Base-by-base conservation (phyloP, 345 rosid species). In the Pistacia vera region DNA sequence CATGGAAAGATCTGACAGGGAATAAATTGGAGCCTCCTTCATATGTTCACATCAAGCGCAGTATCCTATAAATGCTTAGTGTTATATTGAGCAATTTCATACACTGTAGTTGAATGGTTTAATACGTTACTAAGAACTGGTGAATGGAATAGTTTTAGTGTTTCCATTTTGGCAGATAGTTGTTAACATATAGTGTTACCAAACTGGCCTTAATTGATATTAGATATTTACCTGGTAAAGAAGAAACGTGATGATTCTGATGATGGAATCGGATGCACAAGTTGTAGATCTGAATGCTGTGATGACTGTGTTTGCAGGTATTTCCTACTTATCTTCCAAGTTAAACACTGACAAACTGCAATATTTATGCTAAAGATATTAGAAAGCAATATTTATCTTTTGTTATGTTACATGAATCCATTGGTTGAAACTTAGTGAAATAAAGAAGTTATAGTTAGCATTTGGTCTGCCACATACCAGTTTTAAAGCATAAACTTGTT, bases 241-340 rank as follows among this genome's bases (percentile, higher is more conserved):
- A 96, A 90, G 87, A 93, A 91, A 79, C 96, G 93, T 62, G 92
- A 90, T 65, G 72, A 81, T 81, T 84, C 81, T 76, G 84, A 77
- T 77, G 89, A 85, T 84, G 99, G 87, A 72, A 86, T 84, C 78
- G 99, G 99, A 66, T 93, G 99, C 91, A 86, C 90, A 57, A 88
- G 78, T 77, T 95, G 98, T 86, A 86, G 85, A 70, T 84, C 94
- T 68, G 80, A 71, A 52, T 95, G 99, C 82, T 86, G 85, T 75
- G 92, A 90, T 60, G 55, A 89, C 82, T 95, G 99, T 79, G 92
- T 95, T 35, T 93, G 98, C 97, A 93, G 98, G 99, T 93, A 78
- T 54, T 38, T 52, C 41, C 78, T 0, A 28, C 46, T 60, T 57
- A 12, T 52, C 62, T 58, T 70, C 64, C 58, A 55, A 51, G 59